Conservation (phyloP, 2,329 filamentous ascomycete species). For the Neoarthrinium moseri region DNA sequence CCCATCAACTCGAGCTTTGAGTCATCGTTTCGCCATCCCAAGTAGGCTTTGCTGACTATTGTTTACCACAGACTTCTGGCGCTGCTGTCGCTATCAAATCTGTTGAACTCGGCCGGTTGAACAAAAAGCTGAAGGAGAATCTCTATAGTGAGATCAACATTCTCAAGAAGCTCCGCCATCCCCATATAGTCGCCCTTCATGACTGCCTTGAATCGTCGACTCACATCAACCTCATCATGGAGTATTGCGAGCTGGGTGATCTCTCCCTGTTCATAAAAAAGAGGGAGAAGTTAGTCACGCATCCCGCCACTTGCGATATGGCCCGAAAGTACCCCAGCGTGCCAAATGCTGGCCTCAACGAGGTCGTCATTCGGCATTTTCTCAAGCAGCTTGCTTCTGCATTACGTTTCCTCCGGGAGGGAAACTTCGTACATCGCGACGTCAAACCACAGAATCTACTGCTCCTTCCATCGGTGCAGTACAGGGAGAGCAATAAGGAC, state of each 20-base stretch:
- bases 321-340: conserved; percentile 89
- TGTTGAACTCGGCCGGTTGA: conserved; percentile 85
- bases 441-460: conserved; percentile 97
- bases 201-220: conserved; percentile 85
- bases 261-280: conserved; percentile 96
- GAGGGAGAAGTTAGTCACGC: conserved; percentile 74
- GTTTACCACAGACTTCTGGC: conserved; percentile 62
- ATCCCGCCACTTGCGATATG: conserved; percentile 84
- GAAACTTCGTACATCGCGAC: conserved; percentile 92
- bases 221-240: conserved; percentile 97
- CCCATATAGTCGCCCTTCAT: conserved; percentile 94
- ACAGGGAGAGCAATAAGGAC: conserved; percentile 59
- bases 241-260: conserved; percentile 95
- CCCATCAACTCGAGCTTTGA: too few relatives aligned
- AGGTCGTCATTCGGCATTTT: conserved; percentile 96
- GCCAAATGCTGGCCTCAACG: conserved; percentile 81
- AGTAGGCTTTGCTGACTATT: too few relatives aligned
- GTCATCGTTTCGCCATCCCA: conserved; percentile 7
- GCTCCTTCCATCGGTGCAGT: conserved; percentile 77
- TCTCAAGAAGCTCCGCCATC: conserved; percentile 88
- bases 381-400: conserved; percentile 92
- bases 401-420: conserved; percentile 79
- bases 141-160: conserved; percentile 95
- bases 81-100: conserved; percentile 94
- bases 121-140: conserved; percentile 95